phyloP scores from a whole-genome alignment of 352 stramenopile genomes.

The Pythium rishiriense region DNA sequence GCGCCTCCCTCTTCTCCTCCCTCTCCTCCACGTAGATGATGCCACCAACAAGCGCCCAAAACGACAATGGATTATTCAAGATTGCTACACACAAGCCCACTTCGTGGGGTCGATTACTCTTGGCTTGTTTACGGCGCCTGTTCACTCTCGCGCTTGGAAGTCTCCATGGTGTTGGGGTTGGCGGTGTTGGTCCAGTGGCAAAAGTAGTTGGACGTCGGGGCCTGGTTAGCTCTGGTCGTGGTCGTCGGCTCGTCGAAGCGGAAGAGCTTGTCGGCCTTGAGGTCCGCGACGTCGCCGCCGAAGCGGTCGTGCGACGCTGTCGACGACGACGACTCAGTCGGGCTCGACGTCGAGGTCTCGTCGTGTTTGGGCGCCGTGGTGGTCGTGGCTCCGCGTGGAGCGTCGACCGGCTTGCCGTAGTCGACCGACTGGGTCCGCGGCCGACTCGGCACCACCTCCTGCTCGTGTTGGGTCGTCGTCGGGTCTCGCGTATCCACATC shows the following conservation, averaged over 20 bases:
- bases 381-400: not conserved
- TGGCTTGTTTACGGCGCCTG: not conserved
- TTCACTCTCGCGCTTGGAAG: not conserved
- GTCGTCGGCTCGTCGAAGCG: not conserved
- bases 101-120: not conserved
- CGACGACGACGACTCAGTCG: not conserved
- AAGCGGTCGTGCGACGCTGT: not conserved
- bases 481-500: not conserved
- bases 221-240: not conserved
- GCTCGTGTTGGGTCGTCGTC: not conserved
- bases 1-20: too few relatives aligned
- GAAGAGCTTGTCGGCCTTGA: not conserved
- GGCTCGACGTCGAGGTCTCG: slow-evolving; percentile 1
- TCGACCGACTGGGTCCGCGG: not conserved
- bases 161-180: not conserved
- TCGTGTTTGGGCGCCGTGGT: not conserved
- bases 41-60: too few relatives aligned
- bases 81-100: not conserved
- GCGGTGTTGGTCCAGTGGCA: not conserved
- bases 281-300: not conserved
- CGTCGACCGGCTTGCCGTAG: not conserved
- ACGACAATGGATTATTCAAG: not conserved
- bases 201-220: not conserved
- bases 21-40: too few relatives aligned
- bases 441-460: not conserved